These are phyloP conservation scores for Chytriomyces sp. DNA, from an alignment of 192 early-diverging fungal species.

Conservation along the genomic window DNA sequence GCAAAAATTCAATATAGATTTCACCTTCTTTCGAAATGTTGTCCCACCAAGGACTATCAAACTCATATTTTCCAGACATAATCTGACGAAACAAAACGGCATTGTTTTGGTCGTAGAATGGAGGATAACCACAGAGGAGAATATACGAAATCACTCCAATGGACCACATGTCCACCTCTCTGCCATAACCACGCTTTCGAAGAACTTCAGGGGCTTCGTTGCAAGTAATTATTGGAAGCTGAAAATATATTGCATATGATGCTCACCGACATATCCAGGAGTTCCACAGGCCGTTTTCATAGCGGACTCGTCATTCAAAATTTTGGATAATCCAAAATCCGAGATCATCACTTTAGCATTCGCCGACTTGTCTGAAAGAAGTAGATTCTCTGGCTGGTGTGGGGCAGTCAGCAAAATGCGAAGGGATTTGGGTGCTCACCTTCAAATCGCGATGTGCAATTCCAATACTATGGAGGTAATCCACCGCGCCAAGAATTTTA, in stretches of 20 bases:
- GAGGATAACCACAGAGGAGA: constrained; percentile 77
- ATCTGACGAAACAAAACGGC: constrained; percentile 57
- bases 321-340: constrained; percentile 60
- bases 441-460: constrained; percentile 81
- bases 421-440: constrained; percentile 3
- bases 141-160: constrained; percentile 89
- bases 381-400: constrained; percentile 54
- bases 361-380: constrained; percentile 34
- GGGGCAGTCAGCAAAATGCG: background rate
- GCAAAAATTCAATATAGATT: background rate
- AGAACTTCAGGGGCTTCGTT: constrained; percentile 79
- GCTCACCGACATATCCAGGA: constrained; percentile 57
- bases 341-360: constrained; percentile 52
- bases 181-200: constrained; percentile 56
- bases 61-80: constrained; percentile 61
- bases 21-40: constrained; percentile 55
- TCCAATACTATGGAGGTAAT: constrained; percentile 79
- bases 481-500: constrained; percentile 78
- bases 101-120: constrained; percentile 67
- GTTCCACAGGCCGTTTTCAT: constrained; percentile 52
- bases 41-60: constrained; percentile 77
- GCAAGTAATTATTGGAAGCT: background rate
- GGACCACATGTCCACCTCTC: constrained; percentile 85
- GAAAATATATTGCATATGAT: background rate
- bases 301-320: constrained; percentile 49